Evolutionary conservation across 441 rosid species (phyloP).

Genomic region (Brassica balearica): DNA sequence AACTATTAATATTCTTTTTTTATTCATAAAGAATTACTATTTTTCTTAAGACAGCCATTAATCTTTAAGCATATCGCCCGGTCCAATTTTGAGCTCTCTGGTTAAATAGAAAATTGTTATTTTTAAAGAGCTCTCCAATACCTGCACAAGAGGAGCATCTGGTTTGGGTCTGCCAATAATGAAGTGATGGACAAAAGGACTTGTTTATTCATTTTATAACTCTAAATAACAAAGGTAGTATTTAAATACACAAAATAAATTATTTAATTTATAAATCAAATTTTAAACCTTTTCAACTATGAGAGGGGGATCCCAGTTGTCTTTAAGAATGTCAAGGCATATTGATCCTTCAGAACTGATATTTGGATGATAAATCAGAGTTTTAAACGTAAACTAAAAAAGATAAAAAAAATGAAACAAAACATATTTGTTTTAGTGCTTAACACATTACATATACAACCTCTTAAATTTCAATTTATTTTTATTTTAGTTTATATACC

Average conservation of each 20-base stretch:
- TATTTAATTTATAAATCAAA: not conserved
- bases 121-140: not conserved
- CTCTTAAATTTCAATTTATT: no score
- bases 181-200: conserved; percentile 21
- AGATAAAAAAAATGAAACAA: no score
- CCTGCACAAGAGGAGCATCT: no score
- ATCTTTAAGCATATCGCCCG: not conserved
- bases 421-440: no score
- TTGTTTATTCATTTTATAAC: conserved; percentile 7
- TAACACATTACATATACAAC: no score
- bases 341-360: conserved; percentile 10
- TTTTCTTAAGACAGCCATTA: not conserved
- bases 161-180: conserved; percentile 13
- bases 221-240: not conserved
- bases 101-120: no score
- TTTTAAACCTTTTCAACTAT: conserved; percentile 14
- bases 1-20: not conserved
- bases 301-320: conserved; percentile 20
- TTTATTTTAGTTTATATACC: not conserved
- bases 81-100: not conserved
- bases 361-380: conserved; percentile 4
- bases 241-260: not conserved
- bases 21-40: not conserved
- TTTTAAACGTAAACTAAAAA: conserved; percentile 7
- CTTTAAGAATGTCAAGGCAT: conserved; percentile 29